Evolutionary conservation across 2,329 filamentous ascomycete species (phyloP).

Genomic region (Fusarium napiforme): DNA sequence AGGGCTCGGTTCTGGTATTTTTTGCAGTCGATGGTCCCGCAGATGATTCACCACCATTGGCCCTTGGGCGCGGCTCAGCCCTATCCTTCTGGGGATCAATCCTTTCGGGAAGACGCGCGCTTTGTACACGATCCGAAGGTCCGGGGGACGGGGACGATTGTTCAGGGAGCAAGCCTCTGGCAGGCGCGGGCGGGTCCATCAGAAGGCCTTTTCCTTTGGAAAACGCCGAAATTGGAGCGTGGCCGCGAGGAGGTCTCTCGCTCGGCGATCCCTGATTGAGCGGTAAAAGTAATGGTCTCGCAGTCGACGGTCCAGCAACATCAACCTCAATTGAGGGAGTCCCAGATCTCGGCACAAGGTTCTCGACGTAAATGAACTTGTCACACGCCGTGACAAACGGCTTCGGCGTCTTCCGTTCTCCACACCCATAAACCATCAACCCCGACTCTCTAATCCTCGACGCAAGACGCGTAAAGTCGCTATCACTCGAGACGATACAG

Average conservation of each 20-base stretch:
- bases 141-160: rapidly evolving
- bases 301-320: not conserved
- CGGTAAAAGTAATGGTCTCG: too few relatives aligned
- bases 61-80: too few relatives aligned
- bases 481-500: conserved; percentile 50
- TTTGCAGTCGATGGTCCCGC: too few relatives aligned
- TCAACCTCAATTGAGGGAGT: not conserved
- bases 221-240: rapidly evolving
- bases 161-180: too few relatives aligned
- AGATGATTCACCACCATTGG: too few relatives aligned
- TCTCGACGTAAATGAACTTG: conserved; percentile 48
- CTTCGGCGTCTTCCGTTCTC: conserved; percentile 47
- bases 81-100: too few relatives aligned
- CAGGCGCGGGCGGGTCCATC: not conserved
- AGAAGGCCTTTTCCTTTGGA: rapidly evolving
- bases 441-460: conserved; percentile 46
- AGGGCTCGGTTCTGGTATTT: not conserved
- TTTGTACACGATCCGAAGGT: too few relatives aligned
- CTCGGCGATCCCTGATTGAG: rapidly evolving
- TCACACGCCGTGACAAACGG: conserved; percentile 49
- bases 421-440: conserved; percentile 47
- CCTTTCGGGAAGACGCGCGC: too few relatives aligned
- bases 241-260: not conserved
- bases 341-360: conserved; percentile 10
- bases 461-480: conserved; percentile 51